phyloP scores from a whole-genome alignment of 495 filamentous ascomycete genomes.

The Mycothermus thermophilus region DNA sequence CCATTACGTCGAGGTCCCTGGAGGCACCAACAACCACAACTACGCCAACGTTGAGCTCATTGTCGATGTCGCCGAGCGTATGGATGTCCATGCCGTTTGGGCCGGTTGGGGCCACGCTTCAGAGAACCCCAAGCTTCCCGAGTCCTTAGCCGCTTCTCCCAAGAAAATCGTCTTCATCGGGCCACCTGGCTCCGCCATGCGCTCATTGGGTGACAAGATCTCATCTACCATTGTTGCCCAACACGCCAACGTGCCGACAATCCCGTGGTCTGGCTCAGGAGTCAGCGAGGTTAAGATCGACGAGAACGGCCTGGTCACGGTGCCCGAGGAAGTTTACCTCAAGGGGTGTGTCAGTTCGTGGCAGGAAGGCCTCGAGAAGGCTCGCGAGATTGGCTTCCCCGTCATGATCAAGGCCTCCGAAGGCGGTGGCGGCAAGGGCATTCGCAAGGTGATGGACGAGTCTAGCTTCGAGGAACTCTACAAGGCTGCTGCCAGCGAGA shows the following conservation, averaged over 20 bases:
- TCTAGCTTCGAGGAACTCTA: slow-evolving; percentile 75
- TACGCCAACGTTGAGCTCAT: slow-evolving; percentile 99
- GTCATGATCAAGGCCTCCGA: slow-evolving; percentile 99
- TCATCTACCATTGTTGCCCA: slow-evolving; percentile 99
- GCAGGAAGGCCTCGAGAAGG: slow-evolving; percentile 77
- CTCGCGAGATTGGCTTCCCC: slow-evolving; percentile 85
- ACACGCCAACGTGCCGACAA: slow-evolving; percentile 92
- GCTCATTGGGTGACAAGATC: slow-evolving; percentile 97
- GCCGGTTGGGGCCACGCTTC: slow-evolving; percentile 99
- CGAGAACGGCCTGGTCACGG: slow-evolving; percentile 76
- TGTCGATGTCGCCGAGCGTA: slow-evolving; percentile 97
- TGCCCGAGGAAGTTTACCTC: slow-evolving; percentile 71
- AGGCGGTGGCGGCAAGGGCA: slow-evolving; percentile 98
- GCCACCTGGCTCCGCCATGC: slow-evolving; percentile 94
- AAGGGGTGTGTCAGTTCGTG: slow-evolving; percentile 82
- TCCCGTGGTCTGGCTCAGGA: slow-evolving; percentile 94
- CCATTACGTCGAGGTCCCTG: slow-evolving; percentile 98
- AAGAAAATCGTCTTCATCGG: slow-evolving; percentile 99
- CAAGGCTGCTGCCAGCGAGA: slow-evolving; percentile 90
- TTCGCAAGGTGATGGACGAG: slow-evolving; percentile 83
- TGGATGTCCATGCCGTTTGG: slow-evolving; percentile 97
- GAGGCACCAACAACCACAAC: slow-evolving; percentile 99
- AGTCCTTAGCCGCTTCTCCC: slow-evolving; percentile 85
- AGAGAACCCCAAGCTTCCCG: slow-evolving; percentile 94
- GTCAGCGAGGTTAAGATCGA: slow-evolving; percentile 72